Evolutionary conservation across 1,284 basidiomycete genomes (phyloP).

Genomic region (Porogramme epimiltina): DNA sequence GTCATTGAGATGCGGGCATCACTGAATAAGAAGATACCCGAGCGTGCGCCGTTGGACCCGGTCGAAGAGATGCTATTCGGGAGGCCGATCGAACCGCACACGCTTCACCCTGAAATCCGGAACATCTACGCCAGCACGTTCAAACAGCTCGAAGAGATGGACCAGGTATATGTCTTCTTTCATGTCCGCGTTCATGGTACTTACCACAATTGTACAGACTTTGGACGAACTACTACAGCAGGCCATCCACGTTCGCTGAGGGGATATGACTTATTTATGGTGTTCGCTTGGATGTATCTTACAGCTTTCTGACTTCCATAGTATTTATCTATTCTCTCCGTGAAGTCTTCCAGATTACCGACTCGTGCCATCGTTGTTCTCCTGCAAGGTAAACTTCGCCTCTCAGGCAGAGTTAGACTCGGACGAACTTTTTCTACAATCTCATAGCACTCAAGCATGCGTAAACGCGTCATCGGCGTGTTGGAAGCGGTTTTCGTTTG

Average conservation of each 20-base stretch:
- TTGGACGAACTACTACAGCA: slow-evolving; percentile 22
- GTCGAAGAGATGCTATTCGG: slow-evolving; percentile 80
- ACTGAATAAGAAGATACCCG: slow-evolving; percentile 34
- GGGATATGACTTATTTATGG: slow-evolving; percentile 10
- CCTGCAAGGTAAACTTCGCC: too few relatives aligned
- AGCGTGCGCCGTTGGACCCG: slow-evolving; percentile 49
- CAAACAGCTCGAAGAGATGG: slow-evolving; percentile 79
- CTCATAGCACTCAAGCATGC: too few relatives aligned
- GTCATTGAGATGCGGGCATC: slow-evolving; percentile 73
- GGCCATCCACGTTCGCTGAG: slow-evolving; percentile 18
- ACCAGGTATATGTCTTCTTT: slow-evolving; percentile 55
- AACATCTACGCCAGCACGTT: slow-evolving; percentile 73
- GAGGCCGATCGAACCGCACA: slow-evolving; percentile 55
- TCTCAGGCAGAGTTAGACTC: too few relatives aligned
- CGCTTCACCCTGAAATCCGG: slow-evolving; percentile 71
- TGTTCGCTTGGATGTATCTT: slow-evolving; percentile 10
- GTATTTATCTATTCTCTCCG: slow-evolving; percentile 11
- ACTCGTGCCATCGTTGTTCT: too few relatives aligned
- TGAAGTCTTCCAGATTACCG: too few relatives aligned
- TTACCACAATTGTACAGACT: slow-evolving; percentile 3
- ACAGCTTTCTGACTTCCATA: slow-evolving; percentile 8
- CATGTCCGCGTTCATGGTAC: not conserved
- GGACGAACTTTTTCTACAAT: too few relatives aligned
- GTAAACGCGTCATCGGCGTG: too few relatives aligned
- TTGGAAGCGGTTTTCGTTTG: too few relatives aligned